Conservation (phyloP, 345 rosid species). For the Salix viminalis region DNA sequence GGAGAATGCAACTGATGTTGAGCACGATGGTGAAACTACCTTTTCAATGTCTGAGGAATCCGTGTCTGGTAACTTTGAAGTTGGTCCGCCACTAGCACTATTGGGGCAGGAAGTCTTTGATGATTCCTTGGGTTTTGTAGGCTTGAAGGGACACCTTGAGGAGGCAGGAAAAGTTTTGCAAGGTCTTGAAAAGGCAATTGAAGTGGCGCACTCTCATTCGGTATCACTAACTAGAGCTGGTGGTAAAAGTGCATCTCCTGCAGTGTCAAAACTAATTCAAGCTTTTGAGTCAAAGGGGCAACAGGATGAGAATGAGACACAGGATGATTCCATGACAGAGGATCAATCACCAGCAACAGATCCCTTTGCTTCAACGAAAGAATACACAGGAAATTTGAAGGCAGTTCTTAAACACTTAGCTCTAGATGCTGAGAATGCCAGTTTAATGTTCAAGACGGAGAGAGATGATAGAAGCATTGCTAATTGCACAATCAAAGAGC, state of each 20-base stretch:
- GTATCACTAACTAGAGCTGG: conserved; percentile 29
- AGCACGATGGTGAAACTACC: conserved; percentile 23
- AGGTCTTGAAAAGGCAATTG: conserved; percentile 56
- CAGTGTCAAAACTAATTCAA: conserved; percentile 67
- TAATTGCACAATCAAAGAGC: conserved; percentile 37
- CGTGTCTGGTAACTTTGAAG: conserved; percentile 8
- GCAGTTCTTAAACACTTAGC: conserved; percentile 49
- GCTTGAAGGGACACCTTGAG: conserved; percentile 42
- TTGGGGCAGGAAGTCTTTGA: conserved; percentile 30
- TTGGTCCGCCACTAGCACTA: conserved; percentile 11
- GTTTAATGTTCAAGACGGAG: conserved; percentile 35
- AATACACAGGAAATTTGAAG: conserved; percentile 46
- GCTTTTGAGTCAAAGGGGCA: conserved; percentile 74
- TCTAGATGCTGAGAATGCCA: conserved; percentile 45
- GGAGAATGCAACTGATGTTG: conserved; percentile 23
- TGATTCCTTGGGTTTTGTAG: conserved; percentile 37
- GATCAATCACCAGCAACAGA: conserved; percentile 34
- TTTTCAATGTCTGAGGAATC: conserved; percentile 14
- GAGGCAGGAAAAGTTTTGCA: conserved; percentile 51
- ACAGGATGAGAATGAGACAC: conserved; percentile 48
- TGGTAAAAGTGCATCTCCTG: conserved; percentile 42
- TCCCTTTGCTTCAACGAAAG: conserved; percentile 40
- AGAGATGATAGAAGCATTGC: conserved; percentile 34
- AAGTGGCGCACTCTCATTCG: conserved; percentile 37
- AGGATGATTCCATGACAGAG: conserved; percentile 28